Evolutionary conservation across 176 grass and related monocot species (phyloP).

Genomic region (Melocanna baccifera): DNA sequence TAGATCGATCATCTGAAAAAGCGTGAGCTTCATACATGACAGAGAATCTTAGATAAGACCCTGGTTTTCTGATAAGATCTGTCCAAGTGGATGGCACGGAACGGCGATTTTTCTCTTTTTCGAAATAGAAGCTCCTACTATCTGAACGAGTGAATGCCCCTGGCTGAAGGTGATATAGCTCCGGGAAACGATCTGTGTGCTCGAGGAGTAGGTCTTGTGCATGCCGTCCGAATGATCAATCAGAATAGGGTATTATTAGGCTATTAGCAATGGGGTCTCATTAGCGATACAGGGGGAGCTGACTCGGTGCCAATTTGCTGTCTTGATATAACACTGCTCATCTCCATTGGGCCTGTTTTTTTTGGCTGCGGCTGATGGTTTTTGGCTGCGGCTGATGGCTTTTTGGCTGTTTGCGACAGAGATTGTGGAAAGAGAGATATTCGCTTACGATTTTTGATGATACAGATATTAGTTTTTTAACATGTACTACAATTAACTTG

Average conservation of each 20-base stretch:
- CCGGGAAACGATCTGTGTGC: neutral
- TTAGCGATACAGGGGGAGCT: neutral
- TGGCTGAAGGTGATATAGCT: neutral
- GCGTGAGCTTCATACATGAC: slow-evolving; percentile 7
- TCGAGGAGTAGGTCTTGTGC: neutral
- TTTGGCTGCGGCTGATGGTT: too few relatives aligned
- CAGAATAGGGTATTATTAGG: neutral
- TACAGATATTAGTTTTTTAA: too few relatives aligned
- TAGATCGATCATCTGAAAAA: slow-evolving; percentile 31
- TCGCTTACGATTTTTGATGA: too few relatives aligned
- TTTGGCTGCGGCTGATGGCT: too few relatives aligned
- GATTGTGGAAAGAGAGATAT: too few relatives aligned
- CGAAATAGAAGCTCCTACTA: neutral
- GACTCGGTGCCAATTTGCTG: neutral
- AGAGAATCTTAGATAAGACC: slow-evolving; percentile 28
- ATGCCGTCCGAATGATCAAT: neutral
- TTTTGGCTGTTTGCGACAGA: too few relatives aligned
- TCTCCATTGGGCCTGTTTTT: too few relatives aligned
- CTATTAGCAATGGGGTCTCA: neutral
- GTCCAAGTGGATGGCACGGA: slow-evolving; percentile 32
- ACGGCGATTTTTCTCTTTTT: neutral
- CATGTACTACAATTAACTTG: too few relatives aligned
- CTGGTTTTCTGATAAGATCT: slow-evolving; percentile 45
- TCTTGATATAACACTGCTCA: neutral
- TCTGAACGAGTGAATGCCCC: neutral